A percentile compares a stretch with the other conserved stretches of the same genome.
Conservation (phyloP, 202 grass and related monocot genomes). For the Elaeis oleifera region DNA sequence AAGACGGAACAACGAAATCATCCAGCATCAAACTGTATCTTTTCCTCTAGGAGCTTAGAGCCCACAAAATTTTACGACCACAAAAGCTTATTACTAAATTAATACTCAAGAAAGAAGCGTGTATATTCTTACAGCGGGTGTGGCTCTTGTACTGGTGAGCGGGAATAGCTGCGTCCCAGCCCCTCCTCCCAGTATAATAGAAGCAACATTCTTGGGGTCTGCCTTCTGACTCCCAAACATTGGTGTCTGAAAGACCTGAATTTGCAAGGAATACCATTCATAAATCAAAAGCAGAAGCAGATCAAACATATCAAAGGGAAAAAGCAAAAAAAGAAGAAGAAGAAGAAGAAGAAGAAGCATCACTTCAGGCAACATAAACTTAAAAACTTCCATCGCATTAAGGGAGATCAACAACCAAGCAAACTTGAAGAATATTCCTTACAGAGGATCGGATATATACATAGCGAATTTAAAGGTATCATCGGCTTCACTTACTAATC, state of each 20-base stretch:
- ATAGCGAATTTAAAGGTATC: no score
- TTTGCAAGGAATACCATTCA: not conserved
- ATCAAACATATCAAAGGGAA: not conserved
- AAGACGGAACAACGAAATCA: no score
- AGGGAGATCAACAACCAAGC: not conserved
- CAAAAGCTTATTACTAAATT: no score
- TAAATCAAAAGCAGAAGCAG: not conserved
- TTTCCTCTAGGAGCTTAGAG: no score
- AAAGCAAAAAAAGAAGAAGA: not conserved
- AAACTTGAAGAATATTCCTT: slow-evolving; percentile 7
- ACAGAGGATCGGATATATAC: no score
- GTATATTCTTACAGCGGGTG: slow-evolving; percentile 62
- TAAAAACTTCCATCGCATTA: not conserved
- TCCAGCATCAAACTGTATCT: no score
- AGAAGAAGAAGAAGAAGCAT: no score
- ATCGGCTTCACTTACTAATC: no score
- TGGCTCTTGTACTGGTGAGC: slow-evolving; percentile 85
- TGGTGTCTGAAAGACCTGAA: slow-evolving; percentile 33
- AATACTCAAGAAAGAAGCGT: not conserved
- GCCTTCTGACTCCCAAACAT: slow-evolving; percentile 28
- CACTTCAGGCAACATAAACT: no score
- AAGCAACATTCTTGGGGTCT: slow-evolving; percentile 68
- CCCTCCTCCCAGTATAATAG: slow-evolving; percentile 78
- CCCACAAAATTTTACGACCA: no score
- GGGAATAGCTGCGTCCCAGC: slow-evolving; percentile 69